Conservation (phyloP, 768 basidiomycete species). For the Suillus variegatus region DNA sequence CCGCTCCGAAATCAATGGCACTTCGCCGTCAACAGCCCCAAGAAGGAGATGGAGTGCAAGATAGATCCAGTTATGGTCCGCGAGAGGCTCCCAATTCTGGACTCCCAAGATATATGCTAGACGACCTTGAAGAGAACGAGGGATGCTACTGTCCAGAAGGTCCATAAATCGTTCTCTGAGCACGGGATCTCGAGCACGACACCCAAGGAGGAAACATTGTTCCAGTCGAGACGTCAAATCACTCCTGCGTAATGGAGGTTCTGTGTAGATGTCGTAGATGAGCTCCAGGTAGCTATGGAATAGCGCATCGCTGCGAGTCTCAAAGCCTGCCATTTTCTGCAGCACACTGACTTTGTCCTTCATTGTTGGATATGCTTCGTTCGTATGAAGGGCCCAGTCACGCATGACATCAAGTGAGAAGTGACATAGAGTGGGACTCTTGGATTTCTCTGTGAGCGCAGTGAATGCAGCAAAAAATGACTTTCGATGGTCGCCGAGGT, state of each 20-base stretch:
- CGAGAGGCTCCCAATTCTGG: conserved; percentile 92
- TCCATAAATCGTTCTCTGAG: conserved; percentile 88
- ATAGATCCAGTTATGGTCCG: conserved; percentile 93
- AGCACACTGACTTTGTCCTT: conserved; percentile 93
- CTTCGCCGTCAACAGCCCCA: conserved; percentile 59
- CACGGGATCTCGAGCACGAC: conserved; percentile 75
- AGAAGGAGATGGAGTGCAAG: conserved; percentile 88
- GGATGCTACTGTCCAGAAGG: conserved; percentile 85
- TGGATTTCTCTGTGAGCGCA: conserved; percentile 87
- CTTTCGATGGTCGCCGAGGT: conserved; percentile 84
- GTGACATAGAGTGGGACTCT: conserved; percentile 73
- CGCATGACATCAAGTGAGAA: conserved; percentile 85
- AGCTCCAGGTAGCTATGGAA: conserved; percentile 85
- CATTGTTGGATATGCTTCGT: conserved; percentile 86
- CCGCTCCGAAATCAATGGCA: conserved; percentile 43
- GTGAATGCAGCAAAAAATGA: conserved; percentile 77
- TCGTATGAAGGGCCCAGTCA: conserved; percentile 87
- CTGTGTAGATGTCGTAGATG: conserved; percentile 93
- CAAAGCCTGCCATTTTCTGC: conserved; percentile 85
- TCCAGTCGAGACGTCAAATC: conserved; percentile 94
- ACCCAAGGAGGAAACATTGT: conserved; percentile 90
- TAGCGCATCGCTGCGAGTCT: conserved; percentile 75
- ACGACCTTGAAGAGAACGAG: conserved; percentile 77
- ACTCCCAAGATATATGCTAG: conserved; percentile 89
- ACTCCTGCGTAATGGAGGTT: conserved; percentile 80